phyloP scores from a whole-genome alignment of 2,329 filamentous ascomycete species.

The Ascochyta lentis region DNA sequence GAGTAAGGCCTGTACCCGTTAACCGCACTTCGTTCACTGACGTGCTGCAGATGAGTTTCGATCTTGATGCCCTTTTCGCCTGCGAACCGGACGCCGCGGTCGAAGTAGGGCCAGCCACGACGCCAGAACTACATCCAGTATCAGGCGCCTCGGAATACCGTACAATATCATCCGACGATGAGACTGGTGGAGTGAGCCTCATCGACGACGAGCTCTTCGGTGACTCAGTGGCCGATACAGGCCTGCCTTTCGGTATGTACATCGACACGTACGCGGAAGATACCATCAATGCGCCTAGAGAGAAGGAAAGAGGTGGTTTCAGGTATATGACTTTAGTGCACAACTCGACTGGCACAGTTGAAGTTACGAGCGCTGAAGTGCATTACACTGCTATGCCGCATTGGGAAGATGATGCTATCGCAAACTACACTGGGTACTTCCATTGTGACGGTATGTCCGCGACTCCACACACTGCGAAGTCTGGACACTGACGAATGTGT shows the following conservation, averaged over 20 bases:
- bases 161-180: neutral
- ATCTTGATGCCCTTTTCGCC: slow-evolving; percentile 12
- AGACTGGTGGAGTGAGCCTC: neutral
- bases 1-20: neutral
- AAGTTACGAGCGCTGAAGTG: slow-evolving; percentile 46
- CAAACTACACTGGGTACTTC: slow-evolving; percentile 52
- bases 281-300: slow-evolving; percentile 38
- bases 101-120: neutral
- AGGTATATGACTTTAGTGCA: slow-evolving; percentile 55
- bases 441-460: slow-evolving; percentile 47
- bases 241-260: neutral
- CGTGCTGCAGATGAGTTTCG: slow-evolving; percentile 12
- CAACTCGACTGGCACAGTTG: slow-evolving; percentile 52
- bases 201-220: neutral
- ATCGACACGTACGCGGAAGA: slow-evolving; percentile 2
- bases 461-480: too few relatives aligned
- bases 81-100: neutral
- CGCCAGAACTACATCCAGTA: neutral
- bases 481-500: neutral
- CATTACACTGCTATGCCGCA: slow-evolving; percentile 57
- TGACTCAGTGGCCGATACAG: neutral
- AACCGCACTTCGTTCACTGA: neutral
- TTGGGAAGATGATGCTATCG: slow-evolving; percentile 45
- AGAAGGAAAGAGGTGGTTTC: slow-evolving; percentile 55
- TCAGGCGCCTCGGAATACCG: neutral